Evolutionary conservation across 1,284 basidiomycete species (phyloP).

Genomic region (Neonothopanus nambi): DNA sequence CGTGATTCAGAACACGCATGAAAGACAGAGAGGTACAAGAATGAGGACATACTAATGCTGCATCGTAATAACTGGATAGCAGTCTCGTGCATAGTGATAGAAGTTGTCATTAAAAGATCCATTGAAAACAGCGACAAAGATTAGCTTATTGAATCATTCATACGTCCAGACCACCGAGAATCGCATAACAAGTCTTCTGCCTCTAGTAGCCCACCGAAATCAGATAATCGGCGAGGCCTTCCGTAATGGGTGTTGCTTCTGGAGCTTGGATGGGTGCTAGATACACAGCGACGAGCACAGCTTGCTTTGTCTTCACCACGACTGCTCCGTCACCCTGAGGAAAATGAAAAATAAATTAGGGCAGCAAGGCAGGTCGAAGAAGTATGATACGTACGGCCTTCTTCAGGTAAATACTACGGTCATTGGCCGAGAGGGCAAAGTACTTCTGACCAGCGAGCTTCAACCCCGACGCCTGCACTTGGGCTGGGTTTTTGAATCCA

Average conservation of each 20-base stretch:
- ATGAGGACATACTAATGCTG: too few species aligned
- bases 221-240: conserved; percentile 81
- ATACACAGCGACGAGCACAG: conserved; percentile 85
- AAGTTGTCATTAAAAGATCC: too few species aligned
- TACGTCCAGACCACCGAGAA: too few species aligned
- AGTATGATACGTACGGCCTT: conserved; percentile 56
- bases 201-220: conserved; percentile 59
- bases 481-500: conserved; percentile 51
- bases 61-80: too few species aligned
- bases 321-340: conserved; percentile 79
- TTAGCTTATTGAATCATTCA: too few species aligned
- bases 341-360: background rate
- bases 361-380: background rate
- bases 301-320: conserved; percentile 87
- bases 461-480: conserved; percentile 62
- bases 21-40: too few species aligned
- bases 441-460: conserved; percentile 79
- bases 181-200: background rate
- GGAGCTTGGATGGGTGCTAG: conserved; percentile 65
- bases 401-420: conserved; percentile 77
- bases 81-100: too few species aligned
- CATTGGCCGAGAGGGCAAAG: conserved; percentile 66
- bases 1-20: too few species aligned
- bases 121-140: too few species aligned
- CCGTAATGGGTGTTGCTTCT: conserved; percentile 75